Base-by-base conservation (phyloP, 202 grass and related monocot species). In the Musa balbisiana region DNA sequence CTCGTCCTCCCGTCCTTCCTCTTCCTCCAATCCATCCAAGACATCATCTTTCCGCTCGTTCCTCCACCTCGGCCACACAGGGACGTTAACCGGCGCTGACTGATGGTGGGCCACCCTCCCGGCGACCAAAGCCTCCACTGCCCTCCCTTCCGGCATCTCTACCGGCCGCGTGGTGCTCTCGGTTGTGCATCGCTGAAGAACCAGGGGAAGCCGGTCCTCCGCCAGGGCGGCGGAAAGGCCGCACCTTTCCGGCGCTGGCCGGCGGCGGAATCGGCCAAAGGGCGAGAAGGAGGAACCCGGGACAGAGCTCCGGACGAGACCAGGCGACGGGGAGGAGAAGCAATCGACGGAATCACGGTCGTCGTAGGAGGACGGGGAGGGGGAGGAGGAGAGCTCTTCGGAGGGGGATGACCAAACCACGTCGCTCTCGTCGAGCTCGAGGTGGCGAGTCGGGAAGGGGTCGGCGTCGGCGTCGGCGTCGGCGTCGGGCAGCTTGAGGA, bases 351-450 rank as follows among this genome's bases (percentile, higher is more conserved):
- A 49, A 71, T 21, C 8, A 12, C 49, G 17, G 63, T 65, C 9
- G 6, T 26, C 53, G 52, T 64, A 0, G 12, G 52, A 25, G 14
- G 33, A 62, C 20, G 76, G 62, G 17, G 82, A 88, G 55, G 4
- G 5, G 5, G 80, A 77, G 12, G 80, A 83, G 62, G 74, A 51
- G 2, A 80, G 85, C 2, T 77, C 81, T 11, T 75, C 54, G 2
- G 79, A 2, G 16, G 73, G 68, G 27, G 78, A 76, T 0, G 88
- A 97, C 93, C 90, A 97, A 51, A 97, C 84, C 26, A 97, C 88
- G 76, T 97, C 93, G 76, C 76, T 84, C 82, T 97, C 93, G 64
- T 96, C 90, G 59, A 96, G 84, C 60, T 83, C 81, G 62, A 78
- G 76, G 69, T 50, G 73, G n/a, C 20, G 24, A 0, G 59, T 55